Conservation (phyloP, 805 yeast genomes). For the Huiozyma naganishii region DNA sequence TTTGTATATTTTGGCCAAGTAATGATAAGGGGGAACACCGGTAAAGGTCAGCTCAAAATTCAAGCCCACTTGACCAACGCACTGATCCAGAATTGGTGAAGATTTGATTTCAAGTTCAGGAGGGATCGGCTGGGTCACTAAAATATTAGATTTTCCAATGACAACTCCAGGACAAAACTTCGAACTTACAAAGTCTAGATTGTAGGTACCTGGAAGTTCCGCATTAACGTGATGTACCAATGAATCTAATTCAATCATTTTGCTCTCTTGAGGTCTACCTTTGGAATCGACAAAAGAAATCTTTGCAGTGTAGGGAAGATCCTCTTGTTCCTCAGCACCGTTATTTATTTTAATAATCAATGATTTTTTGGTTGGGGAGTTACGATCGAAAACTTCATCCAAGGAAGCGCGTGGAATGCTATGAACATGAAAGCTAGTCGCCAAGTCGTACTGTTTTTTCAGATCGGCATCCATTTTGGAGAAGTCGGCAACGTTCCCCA, state of each 20-base stretch:
- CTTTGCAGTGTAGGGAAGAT: conserved; percentile 29
- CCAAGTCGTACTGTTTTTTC: conserved; percentile 27
- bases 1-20: conserved; percentile 52
- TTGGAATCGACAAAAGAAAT: conserved; percentile 26
- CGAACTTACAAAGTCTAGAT: conserved; percentile 43
- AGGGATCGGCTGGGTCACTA: conserved; percentile 47
- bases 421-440: conserved; percentile 41
- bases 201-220: conserved; percentile 56
- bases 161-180: conserved; percentile 58
- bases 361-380: conserved; percentile 31
- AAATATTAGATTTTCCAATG: conserved; percentile 41
- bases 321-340: conserved; percentile 10
- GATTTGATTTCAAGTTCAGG: conserved; percentile 36
- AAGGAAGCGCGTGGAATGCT: conserved; percentile 44
- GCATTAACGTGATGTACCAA: conserved; percentile 20
- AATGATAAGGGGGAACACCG: conserved; percentile 77
- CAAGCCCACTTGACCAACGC: conserved; percentile 89
- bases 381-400: conserved; percentile 29
- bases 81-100: conserved; percentile 60
- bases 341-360: conserved; percentile 26
- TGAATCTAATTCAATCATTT: conserved; percentile 12
- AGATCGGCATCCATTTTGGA: conserved; percentile 21
- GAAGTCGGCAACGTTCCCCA: conserved; percentile 48
- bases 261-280: conserved; percentile 9
- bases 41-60: conserved; percentile 53